Evolutionary conservation across 352 stramenopile genomes (phyloP).

Genomic region (Phytophthora fragariae): DNA sequence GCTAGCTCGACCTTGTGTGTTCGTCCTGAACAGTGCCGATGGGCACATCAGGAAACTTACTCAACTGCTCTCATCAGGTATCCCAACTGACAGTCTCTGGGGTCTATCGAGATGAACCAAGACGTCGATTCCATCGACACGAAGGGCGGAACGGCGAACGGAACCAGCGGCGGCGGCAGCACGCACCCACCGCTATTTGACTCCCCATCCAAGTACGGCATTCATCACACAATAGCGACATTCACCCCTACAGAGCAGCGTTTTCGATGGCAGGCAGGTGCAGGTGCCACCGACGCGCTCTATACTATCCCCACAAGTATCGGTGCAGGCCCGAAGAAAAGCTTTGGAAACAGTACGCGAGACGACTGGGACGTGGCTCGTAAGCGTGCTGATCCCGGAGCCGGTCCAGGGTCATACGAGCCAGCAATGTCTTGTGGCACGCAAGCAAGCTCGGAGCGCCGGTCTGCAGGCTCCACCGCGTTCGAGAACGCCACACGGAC

Average conservation of each 20-base stretch:
- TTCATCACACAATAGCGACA: constrained; percentile 73
- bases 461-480: constrained; percentile 54
- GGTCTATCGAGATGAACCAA: constrained; percentile 24
- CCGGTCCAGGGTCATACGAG: constrained; percentile 77
- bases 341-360: constrained; percentile 80
- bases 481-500: constrained; percentile 76
- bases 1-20: not conserved
- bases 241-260: constrained; percentile 73
- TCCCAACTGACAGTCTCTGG: not conserved
- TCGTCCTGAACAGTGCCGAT: not conserved
- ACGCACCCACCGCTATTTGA: constrained; percentile 67
- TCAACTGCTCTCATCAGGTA: constrained; percentile 10
- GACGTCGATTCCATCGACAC: constrained; percentile 17
- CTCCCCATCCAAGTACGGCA: constrained; percentile 75
- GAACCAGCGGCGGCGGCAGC: constrained; percentile 30
- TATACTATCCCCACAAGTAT: constrained; percentile 78
- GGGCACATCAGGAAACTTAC: constrained; percentile 20
- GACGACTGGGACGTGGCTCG: constrained; percentile 81
- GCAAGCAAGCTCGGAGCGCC: constrained; percentile 64
- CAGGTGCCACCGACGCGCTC: constrained; percentile 64
- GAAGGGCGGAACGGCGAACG: constrained; percentile 30
- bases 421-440: constrained; percentile 58
- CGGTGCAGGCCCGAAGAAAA: constrained; percentile 64
- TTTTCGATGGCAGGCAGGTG: constrained; percentile 76
- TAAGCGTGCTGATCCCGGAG: constrained; percentile 67